Evolutionary conservation across 2,329 filamentous ascomycete species (phyloP).

Genomic region (Parafenestella ontariensis): DNA sequence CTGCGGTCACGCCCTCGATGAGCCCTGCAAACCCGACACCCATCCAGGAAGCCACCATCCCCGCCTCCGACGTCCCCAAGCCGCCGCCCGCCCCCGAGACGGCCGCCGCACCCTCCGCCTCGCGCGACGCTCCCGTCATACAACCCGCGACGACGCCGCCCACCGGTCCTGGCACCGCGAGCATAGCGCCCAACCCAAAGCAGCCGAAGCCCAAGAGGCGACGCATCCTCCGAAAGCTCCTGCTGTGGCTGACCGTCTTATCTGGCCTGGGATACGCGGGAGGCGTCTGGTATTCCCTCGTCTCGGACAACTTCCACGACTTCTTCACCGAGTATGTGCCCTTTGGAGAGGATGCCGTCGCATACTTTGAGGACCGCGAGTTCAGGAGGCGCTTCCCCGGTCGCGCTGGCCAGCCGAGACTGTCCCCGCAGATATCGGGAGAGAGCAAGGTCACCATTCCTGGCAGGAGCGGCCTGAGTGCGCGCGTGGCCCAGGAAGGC

Average conservation of each 20-base stretch:
- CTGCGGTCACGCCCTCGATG: slow-evolving; percentile 48
- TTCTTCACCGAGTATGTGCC: slow-evolving; percentile 98
- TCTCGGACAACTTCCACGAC: slow-evolving; percentile 98
- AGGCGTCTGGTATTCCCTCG: slow-evolving; percentile 88
- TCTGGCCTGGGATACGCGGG: slow-evolving; percentile 81
- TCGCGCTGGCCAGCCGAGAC: slow-evolving; percentile 50
- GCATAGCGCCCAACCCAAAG: slow-evolving; percentile 50
- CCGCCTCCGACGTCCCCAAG: slow-evolving; percentile 58
- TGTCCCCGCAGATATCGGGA: slow-evolving; percentile 57
- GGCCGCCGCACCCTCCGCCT: slow-evolving; percentile 40
- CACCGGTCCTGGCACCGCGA: slow-evolving; percentile 52
- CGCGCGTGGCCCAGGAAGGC: slow-evolving; percentile 72
- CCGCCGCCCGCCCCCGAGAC: slow-evolving; percentile 53
- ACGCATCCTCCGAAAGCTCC: slow-evolving; percentile 73
- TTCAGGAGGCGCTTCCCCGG: slow-evolving; percentile 82
- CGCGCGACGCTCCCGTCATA: slow-evolving; percentile 39
- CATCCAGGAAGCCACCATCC: slow-evolving; percentile 50
- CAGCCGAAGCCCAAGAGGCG: slow-evolving; percentile 65
- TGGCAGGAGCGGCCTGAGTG: slow-evolving; percentile 83
- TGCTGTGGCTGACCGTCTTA: slow-evolving; percentile 78
- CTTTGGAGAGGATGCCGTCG: slow-evolving; percentile 90
- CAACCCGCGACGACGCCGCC: slow-evolving; percentile 47
- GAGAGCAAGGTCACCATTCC: slow-evolving; percentile 82
- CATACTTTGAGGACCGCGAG: slow-evolving; percentile 94
- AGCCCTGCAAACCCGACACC: slow-evolving; percentile 45